Percentiles rank a stretch among this genome's conserved stretches.
Evolutionary conservation across 2,329 filamentous ascomycete genomes (phyloP).

Genomic region (Cladosporium sp.): DNA sequence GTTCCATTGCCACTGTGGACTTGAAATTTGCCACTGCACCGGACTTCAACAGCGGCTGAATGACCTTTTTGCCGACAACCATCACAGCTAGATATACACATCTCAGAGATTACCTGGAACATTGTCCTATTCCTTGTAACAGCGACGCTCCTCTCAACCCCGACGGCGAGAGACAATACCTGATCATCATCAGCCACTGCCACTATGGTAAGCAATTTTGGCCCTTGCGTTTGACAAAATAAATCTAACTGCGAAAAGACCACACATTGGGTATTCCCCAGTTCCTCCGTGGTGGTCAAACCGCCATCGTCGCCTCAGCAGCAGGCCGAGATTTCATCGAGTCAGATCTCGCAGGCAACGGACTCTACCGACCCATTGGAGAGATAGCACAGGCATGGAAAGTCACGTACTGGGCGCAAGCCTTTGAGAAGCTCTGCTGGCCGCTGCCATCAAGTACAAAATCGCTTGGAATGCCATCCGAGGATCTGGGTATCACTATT

Average conservation of each 20-base stretch:
- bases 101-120: constrained; percentile 46
- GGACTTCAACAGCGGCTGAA: background rate
- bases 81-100: constrained; percentile 31
- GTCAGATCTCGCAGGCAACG: constrained; percentile 42
- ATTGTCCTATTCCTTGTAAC: constrained; percentile 40
- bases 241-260: constrained; percentile 31
- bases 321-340: constrained; percentile 44
- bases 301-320: constrained; percentile 38
- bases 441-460: constrained; percentile 18
- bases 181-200: constrained; percentile 50
- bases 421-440: constrained; percentile 38
- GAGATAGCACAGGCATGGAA: constrained; percentile 42
- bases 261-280: constrained; percentile 40
- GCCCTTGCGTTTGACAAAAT: background rate
- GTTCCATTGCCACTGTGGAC: background rate
- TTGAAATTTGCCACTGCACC: background rate
- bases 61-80: background rate
- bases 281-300: constrained; percentile 34
- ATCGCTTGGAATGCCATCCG: background rate
- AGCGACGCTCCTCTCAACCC: constrained; percentile 41
- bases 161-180: constrained; percentile 35
- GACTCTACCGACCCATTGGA: constrained; percentile 43
- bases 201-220: constrained; percentile 37
- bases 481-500: constrained; percentile 42
- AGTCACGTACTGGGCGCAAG: constrained; percentile 45